A percentile compares a stretch with the other conserved stretches of the same genome.
Evolutionary conservation across 2,329 filamentous ascomycete species (phyloP).

Genomic region (Cercospora zeae-maydis): DNA sequence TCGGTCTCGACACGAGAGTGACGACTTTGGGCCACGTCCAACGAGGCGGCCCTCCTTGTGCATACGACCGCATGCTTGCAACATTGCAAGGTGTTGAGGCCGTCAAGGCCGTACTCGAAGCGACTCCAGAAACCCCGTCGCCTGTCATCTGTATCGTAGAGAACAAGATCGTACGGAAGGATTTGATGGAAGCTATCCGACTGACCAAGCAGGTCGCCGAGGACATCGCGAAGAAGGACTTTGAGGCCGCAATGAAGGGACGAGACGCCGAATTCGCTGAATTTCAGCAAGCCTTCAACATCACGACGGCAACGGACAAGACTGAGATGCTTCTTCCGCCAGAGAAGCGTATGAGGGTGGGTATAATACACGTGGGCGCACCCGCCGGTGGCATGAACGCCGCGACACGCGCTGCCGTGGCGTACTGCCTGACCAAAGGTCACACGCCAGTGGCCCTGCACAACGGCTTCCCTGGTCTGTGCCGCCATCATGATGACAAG

Average conservation of each 20-base stretch:
- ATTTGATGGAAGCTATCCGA: conserved; percentile 81
- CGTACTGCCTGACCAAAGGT: conserved; percentile 87
- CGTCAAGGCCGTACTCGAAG: conserved; percentile 84
- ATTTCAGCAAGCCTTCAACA: conserved; percentile 84
- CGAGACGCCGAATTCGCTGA: conserved; percentile 92
- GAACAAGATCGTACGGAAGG: conserved; percentile 92
- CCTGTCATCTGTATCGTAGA: conserved; percentile 95
- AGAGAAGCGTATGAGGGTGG: conserved; percentile 83
- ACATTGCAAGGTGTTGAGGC: conserved; percentile 94
- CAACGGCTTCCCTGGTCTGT: conserved; percentile 93
- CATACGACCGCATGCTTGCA: conserved; percentile 89
- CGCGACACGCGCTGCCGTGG: conserved; percentile 85
- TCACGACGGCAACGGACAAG: conserved; percentile 79
- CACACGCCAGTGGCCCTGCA: conserved; percentile 90
- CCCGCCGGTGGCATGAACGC: conserved; percentile 98
- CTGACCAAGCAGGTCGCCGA: conserved; percentile 80
- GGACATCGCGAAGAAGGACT: conserved; percentile 80
- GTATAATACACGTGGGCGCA: conserved; percentile 94
- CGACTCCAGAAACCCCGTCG: conserved; percentile 82
- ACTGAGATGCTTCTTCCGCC: conserved; percentile 64
- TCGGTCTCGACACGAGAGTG: conserved; percentile 85
- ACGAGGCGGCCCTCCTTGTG: conserved; percentile 84
- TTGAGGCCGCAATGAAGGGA: conserved; percentile 79
- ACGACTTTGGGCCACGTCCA: conserved; percentile 98
- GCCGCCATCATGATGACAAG: conserved; percentile 80